Evolutionary conservation across 805 yeast species (phyloP), one percentile per base, ranked within the genome.

Genomic region (Grigorovia jiainica): DNA sequence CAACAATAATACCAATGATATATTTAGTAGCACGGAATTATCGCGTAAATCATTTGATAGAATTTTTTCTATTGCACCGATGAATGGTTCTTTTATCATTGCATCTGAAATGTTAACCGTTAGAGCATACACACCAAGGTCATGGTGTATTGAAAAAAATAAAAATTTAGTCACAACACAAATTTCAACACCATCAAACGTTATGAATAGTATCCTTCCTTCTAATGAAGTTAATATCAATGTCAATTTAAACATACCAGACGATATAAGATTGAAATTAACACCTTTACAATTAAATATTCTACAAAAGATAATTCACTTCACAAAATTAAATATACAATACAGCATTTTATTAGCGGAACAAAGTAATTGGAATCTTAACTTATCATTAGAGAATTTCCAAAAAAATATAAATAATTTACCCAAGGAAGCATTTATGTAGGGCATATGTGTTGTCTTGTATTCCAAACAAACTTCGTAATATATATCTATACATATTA

Each of bases 341-440:
- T 89, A 79, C 59, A 84, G 90, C 0, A 65, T 78, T 21, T 76
- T 89, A 83, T 71, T 92, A 32, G 81, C 87, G 43, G 87, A 87
- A 58, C 95, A 87, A 60, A 86, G 95, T 54, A 72, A 75, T 42
- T 89, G 94, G 89, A 82, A 84, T 60, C 79, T 76, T 51, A 78
- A 75, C 21, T 71, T 67, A 41, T 89, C 95, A 21, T 65, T 76
- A 11, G 71, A 70, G 35, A 79, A 84, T 43, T 90, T 90, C 63
- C 74, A 77, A 50, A 78, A 73, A 50, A 81, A 86, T 29, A 72
- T 70, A n/a, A 68, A 68, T 7, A 73, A 70, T 50, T 66, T 79
- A 30, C 85, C 85, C 16, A 71, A 73, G 5, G 69, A 75, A 40
- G 85, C 85, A 2, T 78, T 65, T 47, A 48, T 58, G 32, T 60